Evolutionary conservation across 495 filamentous ascomycete genomes (phyloP).

Genomic region (Xylaria curta): DNA sequence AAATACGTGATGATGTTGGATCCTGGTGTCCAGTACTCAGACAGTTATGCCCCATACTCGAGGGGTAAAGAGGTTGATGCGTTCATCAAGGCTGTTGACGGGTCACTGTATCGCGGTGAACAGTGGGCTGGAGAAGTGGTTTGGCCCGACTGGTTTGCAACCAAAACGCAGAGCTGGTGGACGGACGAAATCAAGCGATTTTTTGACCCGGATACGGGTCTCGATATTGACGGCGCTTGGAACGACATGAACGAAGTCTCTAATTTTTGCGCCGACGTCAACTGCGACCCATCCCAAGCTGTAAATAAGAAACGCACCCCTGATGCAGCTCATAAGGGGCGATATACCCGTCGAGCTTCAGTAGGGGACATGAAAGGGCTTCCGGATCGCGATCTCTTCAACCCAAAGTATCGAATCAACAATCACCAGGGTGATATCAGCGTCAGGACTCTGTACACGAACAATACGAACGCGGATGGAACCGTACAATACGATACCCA

Average conservation of each 20-base stretch:
- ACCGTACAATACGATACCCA: conserved; percentile 68
- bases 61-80: conserved; percentile 63
- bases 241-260: conserved; percentile 83
- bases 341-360: conserved; percentile 15
- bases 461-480: conserved; percentile 68
- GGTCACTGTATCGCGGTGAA: conserved; percentile 71
- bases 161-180: conserved; percentile 72
- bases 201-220: conserved; percentile 67
- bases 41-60: conserved; percentile 68
- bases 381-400: conserved; percentile 68
- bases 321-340: conserved; percentile 28
- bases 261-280: conserved; percentile 69
- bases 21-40: conserved; percentile 68
- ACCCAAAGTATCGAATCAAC: conserved; percentile 74
- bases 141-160: conserved; percentile 84
- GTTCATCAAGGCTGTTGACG: conserved; percentile 69
- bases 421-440: conserved; percentile 64
- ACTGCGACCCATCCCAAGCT: conserved; percentile 66
- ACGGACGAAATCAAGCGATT: conserved; percentile 71
- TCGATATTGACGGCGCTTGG: conserved; percentile 86
- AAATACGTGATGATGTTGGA: conserved; percentile 89
- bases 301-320: conserved; percentile 69
- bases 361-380: conserved; percentile 60
- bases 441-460: conserved; percentile 68
- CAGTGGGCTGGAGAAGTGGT: conserved; percentile 87